Conservation (phyloP, 768 basidiomycete genomes). For the Trametes cinnabarina region DNA sequence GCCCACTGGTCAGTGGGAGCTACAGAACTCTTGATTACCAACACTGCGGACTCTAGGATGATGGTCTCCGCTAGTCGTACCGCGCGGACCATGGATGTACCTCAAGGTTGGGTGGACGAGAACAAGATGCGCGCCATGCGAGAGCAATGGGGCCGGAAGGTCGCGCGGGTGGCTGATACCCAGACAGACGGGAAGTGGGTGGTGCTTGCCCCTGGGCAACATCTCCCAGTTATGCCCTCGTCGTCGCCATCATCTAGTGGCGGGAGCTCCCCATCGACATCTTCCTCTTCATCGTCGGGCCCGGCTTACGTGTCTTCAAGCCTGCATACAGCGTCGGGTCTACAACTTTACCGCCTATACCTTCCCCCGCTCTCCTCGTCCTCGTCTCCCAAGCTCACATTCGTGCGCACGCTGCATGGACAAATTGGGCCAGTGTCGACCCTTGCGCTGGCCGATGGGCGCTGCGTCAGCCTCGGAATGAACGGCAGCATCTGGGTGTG, state of each 20-base stretch:
- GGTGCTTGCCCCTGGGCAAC: conserved; percentile 61
- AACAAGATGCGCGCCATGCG: conserved; percentile 58
- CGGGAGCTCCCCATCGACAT: conserved; percentile 16
- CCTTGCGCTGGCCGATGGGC: conserved; percentile 74
- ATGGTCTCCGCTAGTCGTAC: conserved; percentile 58
- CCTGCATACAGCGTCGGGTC: conserved; percentile 48
- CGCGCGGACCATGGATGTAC: conserved; percentile 67
- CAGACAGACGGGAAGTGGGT: conserved; percentile 88
- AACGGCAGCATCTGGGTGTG: conserved; percentile 83
- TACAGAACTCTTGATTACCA: conserved; percentile 70
- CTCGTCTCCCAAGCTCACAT: conserved; percentile 62
- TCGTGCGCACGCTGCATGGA: conserved; percentile 70
- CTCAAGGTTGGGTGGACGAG: conserved; percentile 70
- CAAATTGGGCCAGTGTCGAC: conserved; percentile 64
- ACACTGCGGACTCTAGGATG: conserved; percentile 33
- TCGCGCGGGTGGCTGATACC: conserved; percentile 64
- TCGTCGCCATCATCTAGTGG: conserved; percentile 26
- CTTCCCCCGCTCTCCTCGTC: conserved; percentile 56
- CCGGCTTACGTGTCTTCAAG: conserved; percentile 31
- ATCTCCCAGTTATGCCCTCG: conserved; percentile 18
- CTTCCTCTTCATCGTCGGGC: background rate
- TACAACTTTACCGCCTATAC: conserved; percentile 75
- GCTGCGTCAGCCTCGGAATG: conserved; percentile 71
- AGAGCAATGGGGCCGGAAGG: conserved; percentile 78
- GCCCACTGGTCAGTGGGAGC: conserved; percentile 77